A percentile compares a stretch with the other conserved stretches of the same genome.
phyloP scores from a whole-genome alignment of 2,329 filamentous ascomycete genomes.

The Colletotrichum cereale region DNA sequence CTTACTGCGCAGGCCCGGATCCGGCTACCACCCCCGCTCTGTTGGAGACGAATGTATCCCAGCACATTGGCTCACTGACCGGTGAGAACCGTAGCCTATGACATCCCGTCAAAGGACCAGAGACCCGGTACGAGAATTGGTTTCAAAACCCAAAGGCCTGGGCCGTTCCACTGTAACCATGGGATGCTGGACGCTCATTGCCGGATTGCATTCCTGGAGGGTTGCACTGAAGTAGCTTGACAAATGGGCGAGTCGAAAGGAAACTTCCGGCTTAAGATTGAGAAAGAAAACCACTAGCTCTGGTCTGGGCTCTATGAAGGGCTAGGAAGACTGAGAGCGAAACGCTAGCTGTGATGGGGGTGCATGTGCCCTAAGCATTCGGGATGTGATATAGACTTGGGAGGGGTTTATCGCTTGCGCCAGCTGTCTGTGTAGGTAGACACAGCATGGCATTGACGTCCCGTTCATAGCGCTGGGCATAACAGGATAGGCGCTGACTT shows the following conservation, averaged over 20 bases:
- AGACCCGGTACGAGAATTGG: neutral
- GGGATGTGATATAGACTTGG: neutral
- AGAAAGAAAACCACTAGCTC: neutral
- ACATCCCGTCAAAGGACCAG: neutral
- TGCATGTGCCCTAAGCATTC: neutral
- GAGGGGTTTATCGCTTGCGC: neutral
- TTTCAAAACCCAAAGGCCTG: neutral
- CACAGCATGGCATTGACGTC: neutral
- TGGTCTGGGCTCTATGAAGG: neutral
- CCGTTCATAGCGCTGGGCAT: neutral
- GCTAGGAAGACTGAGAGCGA: neutral
- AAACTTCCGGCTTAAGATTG: neutral
- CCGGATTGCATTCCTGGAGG: neutral
- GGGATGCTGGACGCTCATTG: neutral
- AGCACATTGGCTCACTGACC: conserved; percentile 9
- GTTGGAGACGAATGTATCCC: neutral
- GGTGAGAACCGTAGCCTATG: neutral
- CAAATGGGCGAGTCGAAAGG: neutral
- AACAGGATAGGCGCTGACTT: neutral
- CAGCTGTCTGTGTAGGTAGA: neutral
- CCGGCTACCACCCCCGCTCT: neutral
- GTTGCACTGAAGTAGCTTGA: neutral
- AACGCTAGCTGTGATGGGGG: neutral
- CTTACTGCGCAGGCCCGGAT: neutral
- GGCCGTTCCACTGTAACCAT: neutral